Evolutionary conservation across 495 filamentous ascomycete species (phyloP).

Genomic region (Podospora comata): DNA sequence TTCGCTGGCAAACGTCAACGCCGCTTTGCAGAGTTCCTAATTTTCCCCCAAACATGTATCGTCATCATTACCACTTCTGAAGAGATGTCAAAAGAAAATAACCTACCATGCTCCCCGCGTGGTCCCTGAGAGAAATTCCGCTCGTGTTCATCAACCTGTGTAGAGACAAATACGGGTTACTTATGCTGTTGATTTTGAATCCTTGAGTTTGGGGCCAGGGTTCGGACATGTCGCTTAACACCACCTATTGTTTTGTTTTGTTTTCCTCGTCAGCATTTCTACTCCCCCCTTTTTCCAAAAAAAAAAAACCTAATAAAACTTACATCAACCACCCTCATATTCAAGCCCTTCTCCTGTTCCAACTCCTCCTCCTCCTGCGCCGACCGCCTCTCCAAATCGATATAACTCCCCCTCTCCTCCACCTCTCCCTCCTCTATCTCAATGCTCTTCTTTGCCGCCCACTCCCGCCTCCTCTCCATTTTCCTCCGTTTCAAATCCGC

Average conservation of each 20-base stretch:
- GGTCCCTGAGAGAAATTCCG: constrained; percentile 79
- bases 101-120: constrained; percentile 91
- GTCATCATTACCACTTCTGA: not conserved
- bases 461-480: not conserved
- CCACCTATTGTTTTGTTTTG: constrained; percentile 45
- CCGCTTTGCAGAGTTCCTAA: constrained; percentile 85
- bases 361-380: constrained; percentile 24
- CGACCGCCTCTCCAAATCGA: constrained; percentile 49
- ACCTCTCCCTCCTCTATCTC: constrained; percentile 20
- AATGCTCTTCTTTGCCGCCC: constrained; percentile 14
- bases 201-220: constrained; percentile 82
- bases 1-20: constrained; percentile 76
- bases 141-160: constrained; percentile 99
- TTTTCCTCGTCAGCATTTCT: constrained; percentile 15
- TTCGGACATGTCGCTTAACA: constrained; percentile 97
- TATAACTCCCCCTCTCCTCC: constrained; percentile 42
- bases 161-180: constrained; percentile 65
- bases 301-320: constrained; percentile 14
- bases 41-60: not conserved
- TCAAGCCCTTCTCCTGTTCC: constrained; percentile 8
- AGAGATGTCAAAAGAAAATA: not conserved
- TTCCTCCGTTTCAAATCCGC: constrained; percentile 39
- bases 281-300: not conserved
- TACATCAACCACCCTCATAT: constrained; percentile 64
- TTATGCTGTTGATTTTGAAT: constrained; percentile 80